Conservation (phyloP, 1,139 yeast species). For the Geotrichum fermentans region DNA sequence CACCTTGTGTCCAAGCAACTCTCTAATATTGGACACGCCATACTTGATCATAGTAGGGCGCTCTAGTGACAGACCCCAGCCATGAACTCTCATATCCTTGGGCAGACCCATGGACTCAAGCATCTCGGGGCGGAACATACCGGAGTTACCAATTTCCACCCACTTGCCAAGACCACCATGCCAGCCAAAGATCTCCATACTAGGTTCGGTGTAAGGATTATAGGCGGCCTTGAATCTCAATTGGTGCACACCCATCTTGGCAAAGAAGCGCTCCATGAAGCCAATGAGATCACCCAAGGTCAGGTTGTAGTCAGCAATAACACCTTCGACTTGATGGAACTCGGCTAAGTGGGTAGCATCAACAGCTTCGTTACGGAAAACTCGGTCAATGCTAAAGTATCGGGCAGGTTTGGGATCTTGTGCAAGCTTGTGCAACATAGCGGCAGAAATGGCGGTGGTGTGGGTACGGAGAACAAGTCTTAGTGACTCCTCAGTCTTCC, state of each 20-base stretch:
- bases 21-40: conserved; percentile 92
- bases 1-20: conserved; percentile 90
- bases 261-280: conserved; percentile 96
- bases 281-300: conserved; percentile 96
- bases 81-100: conserved; percentile 85
- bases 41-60: conserved; percentile 99
- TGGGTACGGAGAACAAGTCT: conserved; percentile 94
- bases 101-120: conserved; percentile 97
- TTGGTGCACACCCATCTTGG: conserved; percentile 93
- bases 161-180: conserved; percentile 91
- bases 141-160: conserved; percentile 99
- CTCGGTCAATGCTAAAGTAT: conserved; percentile 94
- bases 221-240: conserved; percentile 97
- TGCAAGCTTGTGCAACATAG: conserved; percentile 82
- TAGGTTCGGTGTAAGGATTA: conserved; percentile 98
- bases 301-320: conserved; percentile 90
- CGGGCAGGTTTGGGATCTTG: conserved; percentile 86
- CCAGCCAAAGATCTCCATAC: conserved; percentile 95
- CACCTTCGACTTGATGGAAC: conserved; percentile 99
- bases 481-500: conserved; percentile 87
- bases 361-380: conserved; percentile 98
- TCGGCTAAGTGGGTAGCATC: conserved; percentile 99
- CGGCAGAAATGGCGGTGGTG: conserved; percentile 89
- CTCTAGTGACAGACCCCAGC: conserved; percentile 96
- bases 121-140: conserved; percentile 99